Conservation (phyloP, 768 basidiomycete species). For the Clitopilus passeckerianus region DNA sequence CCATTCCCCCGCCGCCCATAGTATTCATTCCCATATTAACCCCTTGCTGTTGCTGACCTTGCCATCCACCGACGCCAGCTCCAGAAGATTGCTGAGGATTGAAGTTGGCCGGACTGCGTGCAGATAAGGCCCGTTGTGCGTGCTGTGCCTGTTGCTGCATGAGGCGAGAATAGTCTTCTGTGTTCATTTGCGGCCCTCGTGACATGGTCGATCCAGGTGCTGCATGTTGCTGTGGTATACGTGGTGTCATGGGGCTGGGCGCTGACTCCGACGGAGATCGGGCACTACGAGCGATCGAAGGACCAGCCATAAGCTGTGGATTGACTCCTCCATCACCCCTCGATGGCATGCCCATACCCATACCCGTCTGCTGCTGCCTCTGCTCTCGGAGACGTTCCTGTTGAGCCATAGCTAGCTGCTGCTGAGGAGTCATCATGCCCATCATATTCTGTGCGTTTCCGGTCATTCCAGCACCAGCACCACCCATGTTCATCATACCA, state of each 20-base stretch:
- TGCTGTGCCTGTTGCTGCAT: conserved; percentile 38
- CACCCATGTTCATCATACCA: background rate
- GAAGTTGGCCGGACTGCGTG: conserved; percentile 29
- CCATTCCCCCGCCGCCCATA: conserved; percentile 14
- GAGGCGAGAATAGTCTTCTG: conserved; percentile 57
- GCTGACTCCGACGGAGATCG: conserved; percentile 69
- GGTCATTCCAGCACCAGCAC: conserved; percentile 6
- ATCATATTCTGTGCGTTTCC: background rate
- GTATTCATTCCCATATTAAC: conserved; percentile 3
- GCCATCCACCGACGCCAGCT: background rate
- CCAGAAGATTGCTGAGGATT: conserved; percentile 13
- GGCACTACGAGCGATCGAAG: conserved; percentile 71
- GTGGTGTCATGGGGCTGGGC: conserved; percentile 46
- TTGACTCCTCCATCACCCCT: conserved; percentile 47
- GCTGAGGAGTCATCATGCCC: conserved; percentile 8
- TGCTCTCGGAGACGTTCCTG: conserved; percentile 17
- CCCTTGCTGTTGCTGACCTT: conserved; percentile 3
- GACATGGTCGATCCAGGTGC: conserved; percentile 29
- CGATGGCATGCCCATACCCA: conserved; percentile 39
- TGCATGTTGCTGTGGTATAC: conserved; percentile 16
- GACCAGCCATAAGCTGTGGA: conserved; percentile 41
- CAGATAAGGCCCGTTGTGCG: conserved; percentile 29
- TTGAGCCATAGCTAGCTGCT: conserved; percentile 18
- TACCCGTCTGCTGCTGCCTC: conserved; percentile 26
- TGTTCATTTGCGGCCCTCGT: conserved; percentile 21